Percentiles rank a stretch among this genome's conserved stretches.
These are phyloP conservation scores for Fusarium clavum DNA, from an alignment of 2,329 filamentous ascomycete species.

Conservation along the genomic window DNA sequence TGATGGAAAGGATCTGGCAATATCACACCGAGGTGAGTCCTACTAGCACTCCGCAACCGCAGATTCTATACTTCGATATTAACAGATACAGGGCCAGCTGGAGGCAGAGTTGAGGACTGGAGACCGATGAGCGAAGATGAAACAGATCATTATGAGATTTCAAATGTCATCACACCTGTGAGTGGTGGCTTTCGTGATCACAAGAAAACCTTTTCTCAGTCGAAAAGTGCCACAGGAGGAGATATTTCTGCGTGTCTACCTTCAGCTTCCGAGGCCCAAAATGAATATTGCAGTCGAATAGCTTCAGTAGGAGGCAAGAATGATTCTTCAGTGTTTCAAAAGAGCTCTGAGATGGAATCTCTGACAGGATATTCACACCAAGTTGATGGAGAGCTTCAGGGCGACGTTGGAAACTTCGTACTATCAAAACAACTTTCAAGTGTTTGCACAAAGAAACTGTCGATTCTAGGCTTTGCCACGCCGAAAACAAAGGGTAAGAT, in stretches of 20 bases:
- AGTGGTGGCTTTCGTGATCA: not conserved
- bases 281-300: not conserved
- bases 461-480: constrained; percentile 18
- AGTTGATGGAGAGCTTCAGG: not conserved
- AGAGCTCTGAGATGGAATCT: not conserved
- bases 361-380: not conserved
- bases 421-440: constrained; percentile 17
- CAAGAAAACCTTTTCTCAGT: not conserved
- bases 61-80: not conserved
- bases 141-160: not conserved
- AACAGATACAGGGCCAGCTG: constrained; percentile 8
- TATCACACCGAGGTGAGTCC: constrained; percentile 7
- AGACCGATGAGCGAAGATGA: constrained; percentile 22
- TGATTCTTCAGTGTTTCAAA: not conserved
- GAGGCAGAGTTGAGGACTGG: constrained; percentile 24
- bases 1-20: not conserved
- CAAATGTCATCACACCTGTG: not conserved
- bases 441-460: constrained; percentile 3
- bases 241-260: not conserved
- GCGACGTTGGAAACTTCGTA: not conserved
- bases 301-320: not conserved
- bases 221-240: not conserved
- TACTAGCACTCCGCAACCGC: not conserved
- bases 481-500: constrained; percentile 2
- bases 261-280: not conserved